phyloP scores from a whole-genome alignment of 2,329 filamentous ascomycete genomes.

The Trichoderma breve region DNA sequence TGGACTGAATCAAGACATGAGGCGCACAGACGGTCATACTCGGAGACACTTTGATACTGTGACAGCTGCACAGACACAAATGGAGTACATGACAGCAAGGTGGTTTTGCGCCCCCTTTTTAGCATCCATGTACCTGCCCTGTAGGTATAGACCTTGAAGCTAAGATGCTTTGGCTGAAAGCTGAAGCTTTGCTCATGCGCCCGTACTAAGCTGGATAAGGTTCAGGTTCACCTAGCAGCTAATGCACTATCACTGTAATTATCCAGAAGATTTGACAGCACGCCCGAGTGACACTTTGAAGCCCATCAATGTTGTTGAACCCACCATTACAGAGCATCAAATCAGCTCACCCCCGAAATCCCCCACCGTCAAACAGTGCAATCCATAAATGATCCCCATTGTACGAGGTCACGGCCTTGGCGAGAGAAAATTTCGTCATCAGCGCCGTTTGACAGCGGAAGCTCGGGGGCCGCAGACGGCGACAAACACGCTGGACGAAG shows the following conservation, averaged over 20 bases:
- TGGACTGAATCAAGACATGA: background rate
- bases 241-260: background rate
- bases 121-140: background rate
- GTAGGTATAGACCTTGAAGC: background rate
- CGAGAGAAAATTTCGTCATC: conserved; percentile 7
- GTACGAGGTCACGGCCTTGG: background rate
- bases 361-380: background rate
- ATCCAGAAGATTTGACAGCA: background rate
- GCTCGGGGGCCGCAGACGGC: conserved; percentile 1
- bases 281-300: background rate
- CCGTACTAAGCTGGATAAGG: background rate
- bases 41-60: background rate
- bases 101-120: background rate
- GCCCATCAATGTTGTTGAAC: background rate
- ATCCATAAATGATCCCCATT: background rate
- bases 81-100: background rate
- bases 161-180: background rate
- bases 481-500: background rate
- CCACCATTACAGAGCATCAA: background rate
- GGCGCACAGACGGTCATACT: background rate
- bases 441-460: background rate
- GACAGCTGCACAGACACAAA: background rate
- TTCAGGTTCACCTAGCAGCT: background rate
- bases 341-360: background rate
- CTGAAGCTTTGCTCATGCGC: background rate